Evolutionary conservation across 139 green algal genomes (phyloP), one percentile per base, ranked within the genome.

Genomic region (Volvox reticuliferus): DNA sequence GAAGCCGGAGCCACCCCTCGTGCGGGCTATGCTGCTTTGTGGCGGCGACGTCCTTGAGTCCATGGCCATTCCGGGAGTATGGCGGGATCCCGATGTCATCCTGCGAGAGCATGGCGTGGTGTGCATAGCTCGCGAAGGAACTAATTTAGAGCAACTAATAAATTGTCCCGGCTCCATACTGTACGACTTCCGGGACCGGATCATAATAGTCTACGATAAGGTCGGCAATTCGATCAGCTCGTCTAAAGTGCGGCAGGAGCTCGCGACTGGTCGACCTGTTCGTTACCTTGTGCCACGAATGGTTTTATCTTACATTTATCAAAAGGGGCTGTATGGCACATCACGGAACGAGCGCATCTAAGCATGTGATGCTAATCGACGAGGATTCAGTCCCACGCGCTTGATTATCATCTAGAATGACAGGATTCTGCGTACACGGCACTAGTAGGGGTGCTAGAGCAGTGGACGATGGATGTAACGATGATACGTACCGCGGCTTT

Each of bases 21-120:
- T 73, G 26, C 63, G 62, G 0, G 94, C 95, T 17, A 93, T 98
- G 92, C 91, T 98, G 79, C 87, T 98, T 35, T 97, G 95, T 77
- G 96, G 96, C 20, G 95, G 94, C 16, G 96, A 98, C 87, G 85
- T 98, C 77, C 65, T 98, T 63, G 93, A 96, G 44, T 96, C 93
- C 16, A 97, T 98, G 76, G 84, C 82, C 9, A 32, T 75, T 44
- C 96, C 97, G 33, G 96, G 96, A 20, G 95, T 98, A 19, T 98
- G 96, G 96, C 73, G 89, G 30, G 93, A 97, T 50, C 91, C 97
- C 12, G 86, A 93, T 3, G 69, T 77, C 12, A 95, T 97, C 50
- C 79, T 97, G 63, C 26, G 62, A 1, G 88, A 96, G 16, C 91
- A 96, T 79, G 95, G 95, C 13, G 92, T 95, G 28, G 94, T 96